Evolutionary conservation across 1,284 basidiomycete genomes (phyloP).

Genomic region (Puccinia polysora): DNA sequence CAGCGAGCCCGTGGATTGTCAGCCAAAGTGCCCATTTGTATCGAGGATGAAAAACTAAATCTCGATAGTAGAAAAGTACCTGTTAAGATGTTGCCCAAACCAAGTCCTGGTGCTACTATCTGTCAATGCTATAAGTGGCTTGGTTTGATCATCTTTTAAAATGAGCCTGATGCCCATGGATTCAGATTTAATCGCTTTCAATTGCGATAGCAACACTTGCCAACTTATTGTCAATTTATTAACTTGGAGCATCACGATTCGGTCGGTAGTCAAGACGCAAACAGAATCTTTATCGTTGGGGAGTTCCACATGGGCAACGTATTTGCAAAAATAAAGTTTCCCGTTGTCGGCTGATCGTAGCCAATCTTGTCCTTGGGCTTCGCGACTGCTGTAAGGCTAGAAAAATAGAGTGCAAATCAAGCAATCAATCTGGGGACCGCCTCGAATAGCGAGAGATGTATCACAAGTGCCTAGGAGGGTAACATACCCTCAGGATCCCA

Average conservation of each 20-base stretch:
- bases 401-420: conserved; percentile 14
- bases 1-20: background rate
- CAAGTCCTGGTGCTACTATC: conserved; percentile 59
- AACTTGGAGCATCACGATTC: conserved; percentile 78
- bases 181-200: conserved; percentile 82
- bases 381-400: conserved; percentile 80
- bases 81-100: conserved; percentile 60
- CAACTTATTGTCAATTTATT: conserved; percentile 79
- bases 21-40: background rate
- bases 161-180: conserved; percentile 81
- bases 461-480: too few species aligned
- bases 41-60: background rate
- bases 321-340: conserved; percentile 72
- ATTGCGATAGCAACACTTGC: conserved; percentile 82
- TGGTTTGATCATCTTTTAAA: conserved; percentile 58
- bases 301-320: conserved; percentile 84
- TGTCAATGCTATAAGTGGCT: conserved; percentile 59
- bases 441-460: too few species aligned
- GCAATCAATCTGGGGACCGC: too few species aligned
- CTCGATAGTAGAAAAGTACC: conserved; percentile 38
- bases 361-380: conserved; percentile 94
- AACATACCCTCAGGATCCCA: conserved; percentile 71
- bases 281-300: conserved; percentile 72
- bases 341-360: conserved; percentile 85
- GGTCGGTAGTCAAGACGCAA: conserved; percentile 71